A percentile compares a stretch with the other conserved stretches of the same genome.
Evolutionary conservation across 2,329 filamentous ascomycete genomes (phyloP).

Genomic region (Trichoderma brevicompactum): DNA sequence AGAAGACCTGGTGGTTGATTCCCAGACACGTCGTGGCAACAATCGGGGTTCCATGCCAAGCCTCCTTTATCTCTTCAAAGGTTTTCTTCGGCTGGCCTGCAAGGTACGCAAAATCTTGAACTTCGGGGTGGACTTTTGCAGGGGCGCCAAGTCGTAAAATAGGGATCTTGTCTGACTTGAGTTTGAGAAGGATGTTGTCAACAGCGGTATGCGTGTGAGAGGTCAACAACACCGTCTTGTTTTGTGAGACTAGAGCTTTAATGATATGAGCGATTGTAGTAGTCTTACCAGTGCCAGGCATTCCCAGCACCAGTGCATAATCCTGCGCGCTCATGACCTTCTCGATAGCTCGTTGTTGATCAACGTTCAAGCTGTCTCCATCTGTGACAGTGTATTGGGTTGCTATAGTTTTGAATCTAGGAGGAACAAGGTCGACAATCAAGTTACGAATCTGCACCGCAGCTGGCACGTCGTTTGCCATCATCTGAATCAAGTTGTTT

Average conservation of each 20-base stretch:
- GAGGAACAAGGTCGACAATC: slow-evolving; percentile 76
- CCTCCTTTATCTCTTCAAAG: slow-evolving; percentile 80
- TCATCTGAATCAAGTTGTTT: slow-evolving; percentile 91
- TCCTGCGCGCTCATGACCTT: slow-evolving; percentile 96
- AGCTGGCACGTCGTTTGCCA: slow-evolving; percentile 76
- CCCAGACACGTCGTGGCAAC: slow-evolving; percentile 95
- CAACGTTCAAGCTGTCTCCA: slow-evolving; percentile 75
- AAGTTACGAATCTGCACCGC: slow-evolving; percentile 75
- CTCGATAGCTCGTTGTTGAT: slow-evolving; percentile 83
- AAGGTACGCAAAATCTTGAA: slow-evolving; percentile 82
- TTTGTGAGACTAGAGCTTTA: slow-evolving; percentile 80
- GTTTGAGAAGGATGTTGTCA: slow-evolving; percentile 95
- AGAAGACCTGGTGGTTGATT: slow-evolving; percentile 87
- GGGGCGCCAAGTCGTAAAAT: slow-evolving; percentile 84
- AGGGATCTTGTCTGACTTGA: slow-evolving; percentile 75
- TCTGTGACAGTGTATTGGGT: slow-evolving; percentile 67
- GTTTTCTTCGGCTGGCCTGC: slow-evolving; percentile 73
- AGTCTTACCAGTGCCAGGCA: slow-evolving; percentile 98
- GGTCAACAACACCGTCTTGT: slow-evolving; percentile 89
- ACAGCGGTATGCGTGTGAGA: slow-evolving; percentile 98
- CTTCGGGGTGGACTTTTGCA: slow-evolving; percentile 85
- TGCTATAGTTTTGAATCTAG: slow-evolving; percentile 70
- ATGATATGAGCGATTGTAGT: slow-evolving; percentile 99
- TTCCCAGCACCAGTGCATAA: slow-evolving; percentile 95
- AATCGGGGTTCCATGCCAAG: slow-evolving; percentile 84